Evolutionary conservation across 139 green algal species (phyloP), one percentile per base, ranked within the genome.

Genomic region (Chlamydomonas urium): DNA sequence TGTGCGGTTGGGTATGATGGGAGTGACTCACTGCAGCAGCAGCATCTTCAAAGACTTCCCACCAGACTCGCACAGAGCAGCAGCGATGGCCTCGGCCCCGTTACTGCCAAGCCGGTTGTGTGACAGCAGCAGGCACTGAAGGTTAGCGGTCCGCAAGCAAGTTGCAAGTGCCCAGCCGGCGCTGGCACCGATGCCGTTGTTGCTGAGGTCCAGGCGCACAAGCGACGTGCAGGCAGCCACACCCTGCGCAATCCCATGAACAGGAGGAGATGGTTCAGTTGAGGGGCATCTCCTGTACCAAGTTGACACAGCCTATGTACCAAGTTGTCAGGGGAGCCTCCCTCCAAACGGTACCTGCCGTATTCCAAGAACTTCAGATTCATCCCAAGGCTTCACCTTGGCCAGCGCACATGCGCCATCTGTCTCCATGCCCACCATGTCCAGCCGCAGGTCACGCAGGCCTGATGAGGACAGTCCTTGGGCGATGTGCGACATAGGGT

Each of bases 41-140:
- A 56, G 45, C 17, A 17, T 56, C 21, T 56, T 56, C 21, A 56
- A 56, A 21, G 45, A 17, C 21, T 56, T 56, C 45, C 45, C 45
- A 26, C 21, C 45, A 56, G 45, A 21, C 21, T 56, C 45, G 17
- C 17, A 56, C 17, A 63, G 53, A 14, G 53, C 53, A 31, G n/a
- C 19, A 26, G 53, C 26, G 17, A 63, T 14, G 6, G 53, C 53
- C 53, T 34, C 17, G 6, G 29, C 53, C 6, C 53, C 53, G 21
- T 32, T 26, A 63, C 53, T 63, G 53, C 53, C 53, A 8, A 63
- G n/a, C 26, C 19, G 21, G 53, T 63, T 63, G 53, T 63, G 53
- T 10, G 10, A 14, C 53, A 63, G 53, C 10, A 63, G 53, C 53
- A 63, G 53, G 6, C 17, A 14, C 26, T 63, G 10, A 14, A 63